Percentiles rank a stretch among this genome's conserved stretches.
Evolutionary conservation across 495 filamentous ascomycete genomes (phyloP).

Genomic region (Talaromyces ruber): DNA sequence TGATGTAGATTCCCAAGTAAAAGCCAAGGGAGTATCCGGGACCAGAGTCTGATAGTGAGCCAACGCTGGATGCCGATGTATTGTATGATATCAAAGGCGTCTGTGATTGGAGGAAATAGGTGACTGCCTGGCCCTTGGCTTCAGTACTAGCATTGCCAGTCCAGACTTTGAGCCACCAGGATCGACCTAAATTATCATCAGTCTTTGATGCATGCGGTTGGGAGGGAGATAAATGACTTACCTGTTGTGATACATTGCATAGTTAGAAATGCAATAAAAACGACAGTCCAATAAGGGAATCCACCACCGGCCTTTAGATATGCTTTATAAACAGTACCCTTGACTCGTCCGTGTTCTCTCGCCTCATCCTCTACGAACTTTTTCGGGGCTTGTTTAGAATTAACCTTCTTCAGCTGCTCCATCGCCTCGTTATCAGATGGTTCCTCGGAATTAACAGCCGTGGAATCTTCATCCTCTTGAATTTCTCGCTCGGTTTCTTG

Average conservation of each 20-base stretch:
- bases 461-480: not conserved
- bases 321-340: constrained; percentile 47
- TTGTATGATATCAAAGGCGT: not conserved
- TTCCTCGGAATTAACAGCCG: constrained; percentile 1
- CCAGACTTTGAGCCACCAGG: constrained; percentile 6
- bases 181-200: not conserved
- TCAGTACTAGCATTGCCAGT: not conserved
- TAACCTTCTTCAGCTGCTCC: constrained; percentile 12
- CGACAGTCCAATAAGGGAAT: constrained; percentile 44
- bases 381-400: constrained; percentile 28
- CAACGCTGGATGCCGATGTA: not conserved
- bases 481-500: constrained; percentile 1
- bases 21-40: constrained; percentile 26
- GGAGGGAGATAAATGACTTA: not conserved
- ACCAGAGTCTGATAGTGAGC: not conserved
- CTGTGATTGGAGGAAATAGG: not conserved
- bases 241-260: not conserved
- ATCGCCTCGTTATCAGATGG: constrained; percentile 7
- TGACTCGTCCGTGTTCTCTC: constrained; percentile 55
- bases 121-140: not conserved
- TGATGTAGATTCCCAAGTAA: constrained; percentile 61
- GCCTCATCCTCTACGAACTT: constrained; percentile 65
- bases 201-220: not conserved
- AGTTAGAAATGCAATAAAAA: not conserved
- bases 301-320: constrained; percentile 61